Base-by-base conservation (phyloP, 2,329 filamentous ascomycete genomes). In the Daldinia sp. region DNA sequence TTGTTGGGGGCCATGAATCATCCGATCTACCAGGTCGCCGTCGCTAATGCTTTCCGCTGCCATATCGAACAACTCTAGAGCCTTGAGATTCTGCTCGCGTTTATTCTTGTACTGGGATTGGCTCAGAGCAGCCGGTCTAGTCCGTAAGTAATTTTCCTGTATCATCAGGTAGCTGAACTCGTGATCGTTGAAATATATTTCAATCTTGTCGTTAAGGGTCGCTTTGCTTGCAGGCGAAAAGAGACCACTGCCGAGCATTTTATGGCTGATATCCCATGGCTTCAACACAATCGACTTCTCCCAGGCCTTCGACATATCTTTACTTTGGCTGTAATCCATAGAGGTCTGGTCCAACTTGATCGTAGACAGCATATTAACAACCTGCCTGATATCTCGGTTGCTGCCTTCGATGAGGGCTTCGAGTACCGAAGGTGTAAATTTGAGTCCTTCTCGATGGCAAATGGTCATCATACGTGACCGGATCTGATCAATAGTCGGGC, bases 171-270 rank as follows among this genome's bases (percentile, higher is more conserved):
- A 95, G 73, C 93, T 97, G 79, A 98, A 96, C 72, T 99, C 95
- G 74, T 99, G 95, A 72, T 99, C 95, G 76, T 99, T 98, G 83
- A 99, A 99, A 77, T 99, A 99, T 1, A 99, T 87, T 78, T 99
- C 94, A 66, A 96, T 95, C 82, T 99, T 99, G 77, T 99, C 94
- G 75, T 98, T 98, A 32, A 99, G 81, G 0, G 93, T 96, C 2
- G 92, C 83, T 69, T 92, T 96, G 78, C 93, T 96, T 50, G 89
- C 87, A 3, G 89, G 85, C 21, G 91, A 85, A 77, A 98, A 99
- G 78, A 97, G 87, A 34, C 93, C 92, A 3, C 93, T 90, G 23
- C 87, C 92, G 4, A 99, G 86, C 75, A 99, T 93, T 80, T 97
- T 97, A 74, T 91, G 87, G 65, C 92, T 94, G 72, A 99, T 99